A percentile compares a stretch with the other conserved stretches of the same genome.
phyloP scores from a whole-genome alignment of 306 rosid species.

The Quillaja saponaria region DNA sequence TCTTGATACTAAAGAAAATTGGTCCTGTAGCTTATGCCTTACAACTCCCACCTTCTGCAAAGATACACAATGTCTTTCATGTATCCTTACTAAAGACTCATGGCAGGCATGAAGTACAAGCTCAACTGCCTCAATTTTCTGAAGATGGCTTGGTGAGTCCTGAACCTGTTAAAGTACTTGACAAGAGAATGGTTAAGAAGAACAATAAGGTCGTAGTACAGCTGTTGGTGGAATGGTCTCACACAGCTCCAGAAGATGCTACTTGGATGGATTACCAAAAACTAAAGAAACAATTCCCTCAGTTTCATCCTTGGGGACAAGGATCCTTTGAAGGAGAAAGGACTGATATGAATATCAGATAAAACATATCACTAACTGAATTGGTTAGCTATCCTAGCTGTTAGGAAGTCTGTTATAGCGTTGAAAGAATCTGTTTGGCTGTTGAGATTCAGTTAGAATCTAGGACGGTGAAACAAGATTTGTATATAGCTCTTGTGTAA shows the following conservation, averaged over 20 bases:
- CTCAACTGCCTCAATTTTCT: neutral
- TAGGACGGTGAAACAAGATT: too few species aligned
- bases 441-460: too few species aligned
- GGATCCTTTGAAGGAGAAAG: neutral
- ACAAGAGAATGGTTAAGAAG: neutral
- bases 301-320: neutral
- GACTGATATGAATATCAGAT: neutral
- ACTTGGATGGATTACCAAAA: neutral
- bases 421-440: too few species aligned
- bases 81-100: neutral
- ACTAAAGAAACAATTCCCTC: neutral
- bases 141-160: neutral
- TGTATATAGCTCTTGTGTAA: too few species aligned
- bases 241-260: neutral
- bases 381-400: too few species aligned
- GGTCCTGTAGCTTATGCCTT: neutral
- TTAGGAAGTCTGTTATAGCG: too few species aligned
- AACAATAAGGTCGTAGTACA: neutral
- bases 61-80: neutral
- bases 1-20: neutral
- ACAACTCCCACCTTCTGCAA: neutral
- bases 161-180: neutral
- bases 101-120: neutral
- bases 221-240: neutral
- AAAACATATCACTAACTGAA: too few species aligned